A percentile compares a stretch with the other conserved stretches of the same genome.
Evolutionary conservation across 805 yeast genomes (phyloP).

Genomic region (Suhomyces xylopsoci): DNA sequence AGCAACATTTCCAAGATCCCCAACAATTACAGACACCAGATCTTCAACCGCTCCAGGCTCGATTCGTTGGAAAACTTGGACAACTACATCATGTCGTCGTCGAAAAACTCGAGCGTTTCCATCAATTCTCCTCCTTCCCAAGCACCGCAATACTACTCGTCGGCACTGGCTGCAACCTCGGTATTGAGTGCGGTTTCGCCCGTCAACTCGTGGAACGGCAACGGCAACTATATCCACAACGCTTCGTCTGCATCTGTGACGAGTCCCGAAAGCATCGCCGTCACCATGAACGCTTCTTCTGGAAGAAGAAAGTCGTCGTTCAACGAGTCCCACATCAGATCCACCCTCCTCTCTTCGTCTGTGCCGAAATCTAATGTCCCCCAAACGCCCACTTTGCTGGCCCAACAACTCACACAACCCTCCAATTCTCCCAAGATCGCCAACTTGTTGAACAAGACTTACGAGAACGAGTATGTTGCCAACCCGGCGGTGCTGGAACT

Average conservation of each 20-base stretch:
- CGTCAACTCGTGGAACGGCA: conserved; percentile 20
- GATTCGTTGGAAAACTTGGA: conserved; percentile 43
- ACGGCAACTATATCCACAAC: conserved; percentile 12
- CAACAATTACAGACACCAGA: conserved; percentile 25
- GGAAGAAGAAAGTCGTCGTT: conserved; percentile 37
- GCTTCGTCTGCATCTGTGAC: conserved; percentile 4
- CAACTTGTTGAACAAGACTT: conserved; percentile 12
- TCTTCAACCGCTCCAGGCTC: conserved; percentile 38
- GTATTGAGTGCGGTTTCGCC: conserved; percentile 22
- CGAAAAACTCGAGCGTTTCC: conserved; percentile 32
- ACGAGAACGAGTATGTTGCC: conserved; percentile 7
- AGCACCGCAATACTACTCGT: conserved; percentile 5
- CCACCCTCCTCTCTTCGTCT: conserved; percentile 32
- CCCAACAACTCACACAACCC: not conserved
- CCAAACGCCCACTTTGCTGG: conserved; percentile 1
- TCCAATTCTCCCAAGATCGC: conserved; percentile 11
- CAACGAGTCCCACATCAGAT: conserved; percentile 43
- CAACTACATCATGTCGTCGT: conserved; percentile 40
- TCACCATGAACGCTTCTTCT: conserved; percentile 2
- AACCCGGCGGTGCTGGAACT: conserved; percentile 7
- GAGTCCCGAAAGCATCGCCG: conserved; percentile 9
- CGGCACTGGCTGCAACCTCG: conserved; percentile 8
- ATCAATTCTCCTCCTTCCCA: conserved; percentile 35
- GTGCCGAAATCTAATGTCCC: conserved; percentile 10
- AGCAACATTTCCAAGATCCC: conserved; percentile 15